Percentiles rank a stretch among this genome's conserved stretches.
Conservation (phyloP, 768 basidiomycete genomes). For the Russula ochroleuca region DNA sequence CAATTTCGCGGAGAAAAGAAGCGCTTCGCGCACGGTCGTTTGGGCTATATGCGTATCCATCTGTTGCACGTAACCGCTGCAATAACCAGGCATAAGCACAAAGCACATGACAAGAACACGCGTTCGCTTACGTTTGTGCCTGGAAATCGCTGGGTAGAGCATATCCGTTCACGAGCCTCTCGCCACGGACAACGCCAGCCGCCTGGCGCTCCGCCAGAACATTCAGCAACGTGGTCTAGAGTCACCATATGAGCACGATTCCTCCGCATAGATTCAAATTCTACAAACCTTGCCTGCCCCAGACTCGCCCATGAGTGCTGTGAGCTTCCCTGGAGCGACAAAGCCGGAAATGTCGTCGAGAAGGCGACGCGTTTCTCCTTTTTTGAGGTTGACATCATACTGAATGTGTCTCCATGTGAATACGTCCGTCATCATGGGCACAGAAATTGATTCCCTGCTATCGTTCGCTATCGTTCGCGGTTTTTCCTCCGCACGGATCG, state of each 20-base stretch:
- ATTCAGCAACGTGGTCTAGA: slow-evolving; percentile 47
- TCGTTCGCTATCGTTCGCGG: not conserved
- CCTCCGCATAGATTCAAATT: not conserved
- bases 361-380: slow-evolving; percentile 44
- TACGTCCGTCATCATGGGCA: slow-evolving; percentile 42
- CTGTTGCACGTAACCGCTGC: slow-evolving; percentile 81
- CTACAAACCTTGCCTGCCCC: slow-evolving; percentile 44
- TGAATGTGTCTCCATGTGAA: slow-evolving; percentile 78
- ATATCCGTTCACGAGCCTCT: slow-evolving; percentile 45
- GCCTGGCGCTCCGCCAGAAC: slow-evolving; percentile 42
- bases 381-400: slow-evolving; percentile 58
- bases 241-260: not conserved
- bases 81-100: not conserved
- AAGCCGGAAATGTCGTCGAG: slow-evolving; percentile 74
- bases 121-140: slow-evolving; percentile 48
- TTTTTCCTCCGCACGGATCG: slow-evolving; percentile 3
- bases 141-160: slow-evolving; percentile 46
- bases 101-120: slow-evolving; percentile 38
- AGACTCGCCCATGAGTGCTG: slow-evolving; percentile 69
- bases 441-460: slow-evolving; percentile 18
- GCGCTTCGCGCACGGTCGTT: slow-evolving; percentile 74
- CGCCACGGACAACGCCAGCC: slow-evolving; percentile 40
- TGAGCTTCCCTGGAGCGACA: slow-evolving; percentile 75
- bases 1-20: slow-evolving; percentile 73
- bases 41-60: slow-evolving; percentile 74